Conservation (phyloP, 106 monocot species). For the Dendrobium officinale region DNA sequence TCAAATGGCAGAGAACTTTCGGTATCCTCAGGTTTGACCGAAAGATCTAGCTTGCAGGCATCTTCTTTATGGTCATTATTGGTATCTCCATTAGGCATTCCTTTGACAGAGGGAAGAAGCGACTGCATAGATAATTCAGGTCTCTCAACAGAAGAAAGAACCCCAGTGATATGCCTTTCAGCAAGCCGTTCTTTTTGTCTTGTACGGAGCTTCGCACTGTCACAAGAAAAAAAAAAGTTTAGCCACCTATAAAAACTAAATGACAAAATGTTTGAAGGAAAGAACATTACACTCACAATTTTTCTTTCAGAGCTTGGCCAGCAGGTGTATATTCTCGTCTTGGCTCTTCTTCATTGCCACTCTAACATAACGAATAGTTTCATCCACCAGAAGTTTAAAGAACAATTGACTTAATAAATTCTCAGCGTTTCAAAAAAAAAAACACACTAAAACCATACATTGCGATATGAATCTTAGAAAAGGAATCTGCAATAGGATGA, state of each 20-base stretch:
- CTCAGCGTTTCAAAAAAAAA: not conserved
- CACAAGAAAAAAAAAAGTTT: conserved; percentile 4
- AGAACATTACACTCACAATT: conserved; percentile 53
- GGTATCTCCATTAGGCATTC: conserved; percentile 7
- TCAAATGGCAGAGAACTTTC: conserved; percentile 21
- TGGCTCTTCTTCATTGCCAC: conserved; percentile 76
- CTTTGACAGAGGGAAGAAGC: conserved; percentile 5
- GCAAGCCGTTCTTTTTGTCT: conserved; percentile 87
- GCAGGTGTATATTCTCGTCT: conserved; percentile 74
- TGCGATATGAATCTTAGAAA: not conserved
- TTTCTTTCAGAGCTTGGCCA: conserved; percentile 83
- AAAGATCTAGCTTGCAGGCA: conserved; percentile 17
- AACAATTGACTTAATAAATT: not conserved
- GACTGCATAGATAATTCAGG: conserved; percentile 16
- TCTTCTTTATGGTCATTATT: conserved; percentile 12
- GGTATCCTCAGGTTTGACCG: conserved; percentile 23
- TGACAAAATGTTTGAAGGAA: not conserved
- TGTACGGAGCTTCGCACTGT: conserved; percentile 76
- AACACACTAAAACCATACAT: not conserved
- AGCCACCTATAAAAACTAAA: conserved; percentile 13
- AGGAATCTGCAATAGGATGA: too few relatives aligned
- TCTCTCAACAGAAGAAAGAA: conserved; percentile 16
- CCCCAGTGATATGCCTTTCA: conserved; percentile 24
- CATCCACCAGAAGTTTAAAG: not conserved
- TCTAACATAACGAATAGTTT: conserved; percentile 34